phyloP scores from a whole-genome alignment of 177 flowering plant genomes.

The Telopea speciosissima region DNA sequence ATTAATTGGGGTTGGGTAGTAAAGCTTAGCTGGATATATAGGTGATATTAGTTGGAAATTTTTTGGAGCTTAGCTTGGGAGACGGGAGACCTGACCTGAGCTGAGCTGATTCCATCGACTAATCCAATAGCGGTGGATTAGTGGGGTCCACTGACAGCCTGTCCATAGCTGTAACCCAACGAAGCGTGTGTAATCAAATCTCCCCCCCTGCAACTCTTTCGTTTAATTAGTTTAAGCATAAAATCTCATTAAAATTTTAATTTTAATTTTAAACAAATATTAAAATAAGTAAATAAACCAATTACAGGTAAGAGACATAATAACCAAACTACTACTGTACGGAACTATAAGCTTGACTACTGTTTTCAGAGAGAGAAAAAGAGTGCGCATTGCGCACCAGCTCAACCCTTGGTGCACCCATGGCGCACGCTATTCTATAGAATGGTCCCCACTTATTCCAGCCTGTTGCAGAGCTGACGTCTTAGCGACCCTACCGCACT shows the following conservation, averaged over 20 bases:
- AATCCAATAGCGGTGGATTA: no score
- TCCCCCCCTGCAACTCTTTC: not conserved
- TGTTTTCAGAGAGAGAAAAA: not conserved
- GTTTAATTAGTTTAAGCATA: not conserved
- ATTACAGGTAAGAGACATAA: no score
- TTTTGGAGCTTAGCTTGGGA: no score
- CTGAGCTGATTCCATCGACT: no score
- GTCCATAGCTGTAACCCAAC: conserved; percentile 41
- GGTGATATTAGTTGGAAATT: no score
- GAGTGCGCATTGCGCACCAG: conserved; percentile 13
- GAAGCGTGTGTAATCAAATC: not conserved
- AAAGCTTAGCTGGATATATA: no score
- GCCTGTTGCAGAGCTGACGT: conserved; percentile 13
- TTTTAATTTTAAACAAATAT: not conserved
- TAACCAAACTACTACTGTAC: no score
- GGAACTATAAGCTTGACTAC: no score
- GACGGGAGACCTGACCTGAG: no score
- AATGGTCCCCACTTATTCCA: not conserved
- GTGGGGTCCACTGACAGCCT: conserved; percentile 16
- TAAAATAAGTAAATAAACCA: no score
- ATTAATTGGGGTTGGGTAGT: no score
- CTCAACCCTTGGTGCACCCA: not conserved
- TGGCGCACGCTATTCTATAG: conserved; percentile 9
- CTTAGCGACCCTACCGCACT: conserved; percentile 18
- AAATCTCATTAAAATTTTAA: not conserved